Evolutionary conservation across 2,329 filamentous ascomycete genomes (phyloP), one percentile per base, ranked within the genome.

Genomic region (Rhexocercosporidium sp.): DNA sequence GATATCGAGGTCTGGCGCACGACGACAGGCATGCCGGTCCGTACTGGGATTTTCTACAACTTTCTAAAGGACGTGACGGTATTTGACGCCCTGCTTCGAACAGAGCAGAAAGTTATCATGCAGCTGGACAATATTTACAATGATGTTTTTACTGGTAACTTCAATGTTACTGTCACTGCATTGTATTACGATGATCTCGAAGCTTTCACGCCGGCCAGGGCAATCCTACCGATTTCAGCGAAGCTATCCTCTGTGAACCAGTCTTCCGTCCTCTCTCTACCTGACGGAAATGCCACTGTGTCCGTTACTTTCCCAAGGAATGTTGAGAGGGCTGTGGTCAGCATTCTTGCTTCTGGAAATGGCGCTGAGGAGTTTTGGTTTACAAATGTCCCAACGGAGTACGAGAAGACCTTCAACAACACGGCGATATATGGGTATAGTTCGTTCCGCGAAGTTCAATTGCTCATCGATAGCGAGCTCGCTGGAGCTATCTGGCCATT

Each of bases 281-380:
- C 88, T 1, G 77, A 78, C 0, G 81, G 86, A 31, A 83, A 79
- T 65, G 85, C 85, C 2, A 80, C 81, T 0, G 82, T 83, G 18
- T 62, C 65, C 0, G 31, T 69, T 14, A 57, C 29, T 8, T 82
- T 95, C 44, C 92, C 92, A 1, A 82, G 79, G 54, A 90, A 92
- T 74, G 83, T 85, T 16, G 84, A 85, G 63, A 86, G 88, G 66
- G 92, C 92, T 18, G 85, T 93, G 8, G 86, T 94, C 63, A 88
- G 90, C 1, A 84, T 95, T 22, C 86, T 90, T 9, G 90, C 92
- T 7, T 92, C 88, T 70, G 92, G 91, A 0, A 92, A 95, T 76
- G 84, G 84, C 0, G 80, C 83, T n/a, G 92, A 95, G 79, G 92
- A 95, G 77, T 94, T 94, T 73, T 95, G 92, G 92, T 94, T 90